These are phyloP conservation scores for Jaapia argillacea DNA, from an alignment of 768 basidiomycete genomes.

Conservation along the genomic window DNA sequence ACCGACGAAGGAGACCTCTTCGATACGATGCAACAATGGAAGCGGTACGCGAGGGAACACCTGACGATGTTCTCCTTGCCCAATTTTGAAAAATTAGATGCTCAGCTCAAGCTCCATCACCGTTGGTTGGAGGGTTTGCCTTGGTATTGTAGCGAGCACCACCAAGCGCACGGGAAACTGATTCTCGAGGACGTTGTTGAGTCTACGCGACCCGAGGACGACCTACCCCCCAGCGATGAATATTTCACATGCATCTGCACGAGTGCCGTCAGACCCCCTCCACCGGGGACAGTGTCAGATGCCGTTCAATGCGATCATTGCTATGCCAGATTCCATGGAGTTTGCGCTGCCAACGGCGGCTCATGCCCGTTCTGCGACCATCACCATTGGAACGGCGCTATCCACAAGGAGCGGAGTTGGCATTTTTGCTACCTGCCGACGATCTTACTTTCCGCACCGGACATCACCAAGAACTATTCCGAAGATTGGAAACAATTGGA, in stretches of 20 bases:
- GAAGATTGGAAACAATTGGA: slow-evolving; percentile 75
- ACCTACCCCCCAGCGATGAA: slow-evolving; percentile 69
- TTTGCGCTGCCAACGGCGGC: slow-evolving; percentile 80
- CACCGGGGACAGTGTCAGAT: slow-evolving; percentile 62
- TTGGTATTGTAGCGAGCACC: slow-evolving; percentile 69
- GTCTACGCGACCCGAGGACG: slow-evolving; percentile 68
- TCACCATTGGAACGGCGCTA: slow-evolving; percentile 83
- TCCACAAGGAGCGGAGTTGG: slow-evolving; percentile 74
- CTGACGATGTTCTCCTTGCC: slow-evolving; percentile 66
- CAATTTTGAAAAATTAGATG: slow-evolving; percentile 61
- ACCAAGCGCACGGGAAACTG: slow-evolving; percentile 47
- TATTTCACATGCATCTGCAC: slow-evolving; percentile 82
- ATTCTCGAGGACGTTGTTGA: slow-evolving; percentile 71
- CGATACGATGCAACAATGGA: slow-evolving; percentile 65
- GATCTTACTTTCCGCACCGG: slow-evolving; percentile 64
- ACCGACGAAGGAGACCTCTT: slow-evolving; percentile 57
- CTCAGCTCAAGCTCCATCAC: slow-evolving; percentile 55
- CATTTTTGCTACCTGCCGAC: slow-evolving; percentile 75
- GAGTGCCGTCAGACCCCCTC: slow-evolving; percentile 68
- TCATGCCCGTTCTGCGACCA: slow-evolving; percentile 90
- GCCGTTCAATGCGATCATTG: slow-evolving; percentile 90
- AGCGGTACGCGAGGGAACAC: slow-evolving; percentile 58
- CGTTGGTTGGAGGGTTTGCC: slow-evolving; percentile 69
- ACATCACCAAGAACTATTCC: slow-evolving; percentile 70
- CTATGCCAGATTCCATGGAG: slow-evolving; percentile 77